Base-by-base conservation (phyloP, 2,329 filamentous ascomycete species). In the Sporothrix mexicana region DNA sequence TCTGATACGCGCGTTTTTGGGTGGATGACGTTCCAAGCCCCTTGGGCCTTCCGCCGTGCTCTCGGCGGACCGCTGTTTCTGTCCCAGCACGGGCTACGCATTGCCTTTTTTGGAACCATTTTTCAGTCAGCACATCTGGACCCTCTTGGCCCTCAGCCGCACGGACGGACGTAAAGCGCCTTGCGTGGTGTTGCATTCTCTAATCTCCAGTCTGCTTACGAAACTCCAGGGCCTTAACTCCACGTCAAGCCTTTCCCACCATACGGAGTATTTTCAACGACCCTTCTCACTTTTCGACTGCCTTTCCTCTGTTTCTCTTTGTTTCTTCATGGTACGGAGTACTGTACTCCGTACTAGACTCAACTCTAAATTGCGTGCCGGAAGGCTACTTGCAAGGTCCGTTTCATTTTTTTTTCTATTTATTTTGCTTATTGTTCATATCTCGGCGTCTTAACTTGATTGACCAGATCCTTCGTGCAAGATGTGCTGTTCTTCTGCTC, bases 361-460 rank as follows among this genome's bases (percentile, higher is more conserved):
- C 55, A 20, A 59, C 55, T 36, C 25, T 59, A 59, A 59, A 59
- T 36, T 36, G 25, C 36, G n/a, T 59, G 55, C 55, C 55, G 55
- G 51, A 20, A 25, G 51, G 55, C 25, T 59, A 7, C 25, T 36
- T 59, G 7, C 9, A 2, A 15, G 7, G 15, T 36, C 23, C 10
- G 47, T 51, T 55, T 67, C 7, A 30, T n/a, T 20, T 20, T 41
- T 17, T 53, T 68, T 53, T 36, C 20, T 25, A 4, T 43, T 62
- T 43, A n/a, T n/a, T 43, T 7, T 55, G 7, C 17, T 23, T 45
- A 20, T 45, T n/a, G 2, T n/a, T 45, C 30, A 3, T 9, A 25
- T 61, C 25, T 64, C 30, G 30, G 7, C 30, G 30, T 36, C 30
- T 4, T 36, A 36, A 36, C 30, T 5, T 7, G 7, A 36, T 5